Conservation (phyloP, 495 filamentous ascomycete genomes). For the Penicillium lividum region DNA sequence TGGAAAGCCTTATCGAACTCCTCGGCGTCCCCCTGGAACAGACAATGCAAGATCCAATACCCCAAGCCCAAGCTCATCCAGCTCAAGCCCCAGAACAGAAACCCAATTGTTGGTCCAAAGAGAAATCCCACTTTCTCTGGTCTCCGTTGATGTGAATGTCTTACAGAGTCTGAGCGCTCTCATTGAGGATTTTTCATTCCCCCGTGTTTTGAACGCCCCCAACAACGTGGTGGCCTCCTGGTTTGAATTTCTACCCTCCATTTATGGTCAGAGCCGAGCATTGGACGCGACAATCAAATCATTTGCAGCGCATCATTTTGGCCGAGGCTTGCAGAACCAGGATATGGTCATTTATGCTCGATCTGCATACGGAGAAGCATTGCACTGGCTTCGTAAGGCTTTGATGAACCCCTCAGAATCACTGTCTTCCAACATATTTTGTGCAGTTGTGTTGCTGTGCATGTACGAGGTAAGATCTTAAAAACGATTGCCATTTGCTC, state of each 20-base stretch:
- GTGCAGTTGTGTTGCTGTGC: conserved; percentile 37
- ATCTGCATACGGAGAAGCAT: conserved; percentile 31
- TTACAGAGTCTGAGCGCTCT: conserved; percentile 27
- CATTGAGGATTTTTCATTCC: conserved; percentile 28
- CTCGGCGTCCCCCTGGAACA: conserved; percentile 12
- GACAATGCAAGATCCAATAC: background rate
- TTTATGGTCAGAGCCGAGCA: conserved; percentile 32
- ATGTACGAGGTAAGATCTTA: conserved; percentile 33
- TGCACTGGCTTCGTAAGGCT: conserved; percentile 28
- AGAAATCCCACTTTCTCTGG: conserved; percentile 8
- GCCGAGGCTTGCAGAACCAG: conserved; percentile 22
- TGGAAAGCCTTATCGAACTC: conserved; percentile 34
- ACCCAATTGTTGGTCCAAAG: conserved; percentile 9
- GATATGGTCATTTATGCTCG: conserved; percentile 34
- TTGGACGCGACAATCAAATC: conserved; percentile 34
- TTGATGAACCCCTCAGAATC: conserved; percentile 25
- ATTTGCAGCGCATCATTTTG: conserved; percentile 37
- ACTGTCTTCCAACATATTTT: conserved; percentile 34
- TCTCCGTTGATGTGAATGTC: conserved; percentile 24
- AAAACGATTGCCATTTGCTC: background rate
- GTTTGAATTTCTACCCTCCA: conserved; percentile 31
- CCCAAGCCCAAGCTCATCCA: background rate
- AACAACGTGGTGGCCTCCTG: conserved; percentile 27
- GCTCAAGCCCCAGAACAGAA: background rate
- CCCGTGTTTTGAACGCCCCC: conserved; percentile 14